A percentile compares a stretch with the other conserved stretches of the same genome.
Evolutionary conservation across 352 stramenopile species (phyloP).

Genomic region (Albugo laibachii): DNA sequence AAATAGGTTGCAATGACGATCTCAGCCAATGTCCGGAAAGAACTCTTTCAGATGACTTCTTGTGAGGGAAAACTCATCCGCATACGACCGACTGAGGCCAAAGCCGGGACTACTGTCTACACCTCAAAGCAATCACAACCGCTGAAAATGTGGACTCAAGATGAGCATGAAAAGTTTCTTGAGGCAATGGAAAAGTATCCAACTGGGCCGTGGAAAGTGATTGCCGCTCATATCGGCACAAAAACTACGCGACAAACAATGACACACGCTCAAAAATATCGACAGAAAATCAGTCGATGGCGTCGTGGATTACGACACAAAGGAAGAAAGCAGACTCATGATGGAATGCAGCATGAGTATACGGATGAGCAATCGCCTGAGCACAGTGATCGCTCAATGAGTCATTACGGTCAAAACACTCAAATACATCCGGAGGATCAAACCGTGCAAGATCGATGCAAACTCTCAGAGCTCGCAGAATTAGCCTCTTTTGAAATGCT

Average conservation of each 20-base stretch:
- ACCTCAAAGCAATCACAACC: constrained; percentile 67
- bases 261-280: constrained; percentile 72
- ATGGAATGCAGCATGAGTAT: constrained; percentile 9
- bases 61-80: constrained; percentile 63
- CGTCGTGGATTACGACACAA: constrained; percentile 59
- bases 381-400: constrained; percentile 32
- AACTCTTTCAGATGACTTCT: constrained; percentile 68
- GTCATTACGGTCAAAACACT: constrained; percentile 23
- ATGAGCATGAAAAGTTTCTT: constrained; percentile 75
- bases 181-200: constrained; percentile 76
- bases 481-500: constrained; percentile 58
- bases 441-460: constrained; percentile 12
- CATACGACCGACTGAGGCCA: constrained; percentile 67
- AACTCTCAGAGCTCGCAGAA: constrained; percentile 57
- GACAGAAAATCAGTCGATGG: constrained; percentile 71
- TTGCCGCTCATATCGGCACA: constrained; percentile 58
- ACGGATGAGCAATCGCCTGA: constrained; percentile 28
- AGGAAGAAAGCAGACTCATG: constrained; percentile 36
- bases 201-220: constrained; percentile 60
- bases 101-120: constrained; percentile 68
- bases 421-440: constrained; percentile 5
- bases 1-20: constrained; percentile 32
- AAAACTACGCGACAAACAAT: constrained; percentile 88
- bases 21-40: constrained; percentile 67
- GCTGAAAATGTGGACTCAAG: constrained; percentile 71